Evolutionary conservation across 768 basidiomycete genomes (phyloP).

Genomic region (Cystofilobasidium bisporidii): DNA sequence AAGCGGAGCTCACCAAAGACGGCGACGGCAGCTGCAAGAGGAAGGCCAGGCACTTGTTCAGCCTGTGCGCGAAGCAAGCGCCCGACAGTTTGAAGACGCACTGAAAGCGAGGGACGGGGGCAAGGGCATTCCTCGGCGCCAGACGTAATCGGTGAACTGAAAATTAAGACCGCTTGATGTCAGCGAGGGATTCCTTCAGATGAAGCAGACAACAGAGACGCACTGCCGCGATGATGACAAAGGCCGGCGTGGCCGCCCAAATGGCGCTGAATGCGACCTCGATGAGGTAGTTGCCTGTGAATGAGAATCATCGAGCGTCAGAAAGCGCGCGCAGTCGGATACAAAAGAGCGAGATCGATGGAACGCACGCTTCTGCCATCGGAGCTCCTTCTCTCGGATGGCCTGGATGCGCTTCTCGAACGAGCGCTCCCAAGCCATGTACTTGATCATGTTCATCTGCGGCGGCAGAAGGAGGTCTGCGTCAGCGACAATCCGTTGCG

Average conservation of each 20-base stretch:
- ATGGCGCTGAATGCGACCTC: constrained; percentile 54
- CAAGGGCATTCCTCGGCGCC: constrained; percentile 37
- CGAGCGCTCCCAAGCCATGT: constrained; percentile 91
- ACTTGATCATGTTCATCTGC: constrained; percentile 44
- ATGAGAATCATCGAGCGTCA: too few species aligned
- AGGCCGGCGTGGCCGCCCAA: constrained; percentile 50
- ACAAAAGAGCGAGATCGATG: neutral
- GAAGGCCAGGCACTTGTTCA: neutral
- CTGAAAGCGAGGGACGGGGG: constrained; percentile 81
- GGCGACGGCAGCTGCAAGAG: constrained; percentile 32
- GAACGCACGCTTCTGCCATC: constrained; percentile 49
- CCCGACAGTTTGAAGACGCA: constrained; percentile 41
- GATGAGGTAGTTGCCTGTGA: constrained; percentile 71
- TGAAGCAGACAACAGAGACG: neutral
- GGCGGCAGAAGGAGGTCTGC: constrained; percentile 64
- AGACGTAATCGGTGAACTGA: constrained; percentile 19
- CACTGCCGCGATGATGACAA: constrained; percentile 46
- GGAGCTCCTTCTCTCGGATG: constrained; percentile 69
- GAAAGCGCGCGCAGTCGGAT: too few species aligned
- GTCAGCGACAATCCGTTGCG: too few species aligned
- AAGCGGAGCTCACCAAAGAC: constrained; percentile 66
- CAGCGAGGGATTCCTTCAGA: too few species aligned
- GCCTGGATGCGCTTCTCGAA: constrained; percentile 67
- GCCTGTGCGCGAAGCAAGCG: too few species aligned
- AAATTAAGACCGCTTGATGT: too few species aligned